A percentile compares a stretch with the other conserved stretches of the same genome.
These are phyloP conservation scores for Aspergillus ustus DNA, from an alignment of 2,329 filamentous ascomycete genomes.

Conservation along the genomic window DNA sequence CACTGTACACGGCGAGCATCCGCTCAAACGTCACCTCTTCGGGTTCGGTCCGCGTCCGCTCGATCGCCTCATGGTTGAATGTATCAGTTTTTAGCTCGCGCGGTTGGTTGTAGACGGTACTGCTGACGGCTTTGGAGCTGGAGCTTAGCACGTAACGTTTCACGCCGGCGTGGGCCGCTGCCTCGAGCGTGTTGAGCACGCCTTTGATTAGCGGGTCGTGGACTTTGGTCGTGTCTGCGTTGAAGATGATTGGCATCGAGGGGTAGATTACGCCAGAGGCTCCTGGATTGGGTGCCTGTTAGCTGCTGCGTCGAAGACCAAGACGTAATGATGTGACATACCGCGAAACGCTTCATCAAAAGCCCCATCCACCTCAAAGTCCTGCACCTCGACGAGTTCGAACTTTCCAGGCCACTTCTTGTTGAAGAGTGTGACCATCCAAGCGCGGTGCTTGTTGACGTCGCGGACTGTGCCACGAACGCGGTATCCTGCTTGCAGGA, in stretches of 20 bases:
- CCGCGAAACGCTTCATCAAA: not conserved
- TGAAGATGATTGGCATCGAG: not conserved
- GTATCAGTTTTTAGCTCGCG: no score
- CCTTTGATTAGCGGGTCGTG: no score
- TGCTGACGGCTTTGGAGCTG: no score
- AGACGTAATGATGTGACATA: not conserved
- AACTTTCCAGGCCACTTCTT: not conserved
- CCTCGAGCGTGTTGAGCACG: no score
- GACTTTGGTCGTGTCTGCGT: not conserved
- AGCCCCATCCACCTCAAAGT: not conserved
- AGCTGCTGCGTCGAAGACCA: no score
- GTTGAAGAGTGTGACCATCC: not conserved
- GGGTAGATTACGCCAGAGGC: not conserved
- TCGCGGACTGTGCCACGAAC: not conserved
- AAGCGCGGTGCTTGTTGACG: not conserved
- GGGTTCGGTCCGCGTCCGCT: no score
- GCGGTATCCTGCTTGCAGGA: not conserved
- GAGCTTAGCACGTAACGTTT: no score
- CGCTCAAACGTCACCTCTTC: no score
- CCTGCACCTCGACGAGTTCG: not conserved
- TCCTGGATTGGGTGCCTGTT: not conserved
- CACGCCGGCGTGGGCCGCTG: no score
- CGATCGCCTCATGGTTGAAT: no score
- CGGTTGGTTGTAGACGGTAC: no score
- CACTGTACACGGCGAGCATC: no score